Conservation (phyloP, 2,329 filamentous ascomycete genomes). For the Diaporthe eres region DNA sequence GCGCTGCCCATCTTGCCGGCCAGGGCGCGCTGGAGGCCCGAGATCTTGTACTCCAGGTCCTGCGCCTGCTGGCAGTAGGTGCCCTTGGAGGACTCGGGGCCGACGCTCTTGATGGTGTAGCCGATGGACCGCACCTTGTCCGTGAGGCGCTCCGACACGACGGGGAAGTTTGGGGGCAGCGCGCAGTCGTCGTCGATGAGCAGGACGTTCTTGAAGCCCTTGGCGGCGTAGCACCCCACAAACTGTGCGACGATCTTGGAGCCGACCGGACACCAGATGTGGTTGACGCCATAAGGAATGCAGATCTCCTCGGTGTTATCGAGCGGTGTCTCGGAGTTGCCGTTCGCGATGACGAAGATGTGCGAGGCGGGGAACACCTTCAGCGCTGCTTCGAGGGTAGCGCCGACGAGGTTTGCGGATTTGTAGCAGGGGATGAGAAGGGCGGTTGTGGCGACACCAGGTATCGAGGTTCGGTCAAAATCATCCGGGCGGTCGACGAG, state of each 20-base stretch:
- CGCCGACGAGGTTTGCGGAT: conserved; percentile 58
- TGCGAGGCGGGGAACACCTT: conserved; percentile 60
- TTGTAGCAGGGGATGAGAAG: conserved; percentile 63
- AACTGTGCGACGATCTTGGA: conserved; percentile 65
- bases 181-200: conserved; percentile 66
- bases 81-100: conserved; percentile 51
- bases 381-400: conserved; percentile 57
- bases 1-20: conserved; percentile 60
- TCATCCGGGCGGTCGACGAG: conserved; percentile 36
- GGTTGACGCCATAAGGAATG: conserved; percentile 58
- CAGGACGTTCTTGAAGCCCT: conserved; percentile 60
- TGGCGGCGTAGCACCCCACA: conserved; percentile 61
- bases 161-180: conserved; percentile 61
- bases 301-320: conserved; percentile 64
- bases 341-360: conserved; percentile 64
- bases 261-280: conserved; percentile 63
- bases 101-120: conserved; percentile 63
- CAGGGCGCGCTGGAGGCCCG: conserved; percentile 60
- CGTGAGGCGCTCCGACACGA: conserved; percentile 59
- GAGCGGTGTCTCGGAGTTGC: conserved; percentile 60
- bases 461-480: conserved; percentile 34
- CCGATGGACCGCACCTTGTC: conserved; percentile 60
- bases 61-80: conserved; percentile 61
- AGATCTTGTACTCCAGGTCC: conserved; percentile 67
- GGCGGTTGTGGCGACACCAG: conserved; percentile 34